Percentiles rank a stretch among this genome's conserved stretches.
Conservation (phyloP, 805 yeast genomes). For the Saturnispora ahearnii region DNA sequence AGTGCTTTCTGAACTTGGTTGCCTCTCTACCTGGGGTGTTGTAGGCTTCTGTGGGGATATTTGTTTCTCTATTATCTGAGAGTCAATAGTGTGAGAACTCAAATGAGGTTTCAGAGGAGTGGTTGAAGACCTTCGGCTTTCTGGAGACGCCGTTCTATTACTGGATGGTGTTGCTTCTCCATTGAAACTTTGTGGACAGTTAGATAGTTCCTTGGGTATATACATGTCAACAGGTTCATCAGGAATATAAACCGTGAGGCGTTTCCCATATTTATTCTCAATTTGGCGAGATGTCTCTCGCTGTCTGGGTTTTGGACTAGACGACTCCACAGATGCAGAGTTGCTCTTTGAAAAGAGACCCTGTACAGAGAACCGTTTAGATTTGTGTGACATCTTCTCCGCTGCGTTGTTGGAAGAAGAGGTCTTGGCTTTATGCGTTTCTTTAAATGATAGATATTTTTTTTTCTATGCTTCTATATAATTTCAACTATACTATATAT, state of each 20-base stretch:
- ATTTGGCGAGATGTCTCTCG: slow-evolving; percentile 1
- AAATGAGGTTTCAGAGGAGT: not conserved
- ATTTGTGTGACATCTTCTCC: slow-evolving; percentile 1
- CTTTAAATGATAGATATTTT: not conserved
- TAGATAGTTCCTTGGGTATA: not conserved
- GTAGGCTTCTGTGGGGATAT: not conserved
- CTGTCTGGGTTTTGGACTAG: not conserved
- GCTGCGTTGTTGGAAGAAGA: not conserved
- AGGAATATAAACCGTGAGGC: slow-evolving; percentile 7
- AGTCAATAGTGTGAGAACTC: not conserved
- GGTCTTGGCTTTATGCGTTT: not conserved
- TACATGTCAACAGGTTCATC: slow-evolving; percentile 1
- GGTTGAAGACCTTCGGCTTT: not conserved
- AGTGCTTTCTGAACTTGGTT: not conserved
- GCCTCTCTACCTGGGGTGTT: not conserved
- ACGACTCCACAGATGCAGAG: not conserved
- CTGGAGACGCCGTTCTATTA: not conserved
- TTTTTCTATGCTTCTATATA: not conserved
- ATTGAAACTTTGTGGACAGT: not conserved
- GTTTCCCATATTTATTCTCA: slow-evolving; percentile 1
- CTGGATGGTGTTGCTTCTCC: not conserved
- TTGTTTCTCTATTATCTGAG: not conserved
- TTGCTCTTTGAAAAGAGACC: slow-evolving; percentile 9
- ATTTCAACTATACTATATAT: not conserved
- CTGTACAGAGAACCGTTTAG: slow-evolving; percentile 11